Evolutionary conservation across 768 basidiomycete species (phyloP).

Genomic region (Hericium alpestre): DNA sequence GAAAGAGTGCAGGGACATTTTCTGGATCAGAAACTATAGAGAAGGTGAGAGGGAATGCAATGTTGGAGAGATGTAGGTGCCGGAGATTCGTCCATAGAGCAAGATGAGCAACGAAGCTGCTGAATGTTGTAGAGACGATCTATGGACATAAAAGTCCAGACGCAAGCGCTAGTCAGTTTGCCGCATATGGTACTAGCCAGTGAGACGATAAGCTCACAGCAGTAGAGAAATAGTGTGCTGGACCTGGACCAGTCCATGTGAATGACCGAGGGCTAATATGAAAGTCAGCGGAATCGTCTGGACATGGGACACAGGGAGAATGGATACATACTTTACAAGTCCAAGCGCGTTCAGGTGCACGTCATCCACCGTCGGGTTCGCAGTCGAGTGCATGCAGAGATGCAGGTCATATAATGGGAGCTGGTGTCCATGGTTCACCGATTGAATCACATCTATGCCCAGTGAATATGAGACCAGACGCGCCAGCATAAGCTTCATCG

Average conservation of each 20-base stretch:
- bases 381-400: conserved; percentile 31
- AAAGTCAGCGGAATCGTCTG: neutral
- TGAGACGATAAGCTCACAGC: conserved; percentile 32
- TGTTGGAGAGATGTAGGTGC: conserved; percentile 36
- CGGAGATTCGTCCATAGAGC: conserved; percentile 33
- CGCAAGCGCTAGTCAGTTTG: neutral
- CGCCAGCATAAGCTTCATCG: conserved; percentile 3
- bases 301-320: neutral
- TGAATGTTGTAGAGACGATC: conserved; percentile 33
- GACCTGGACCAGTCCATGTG: conserved; percentile 51
- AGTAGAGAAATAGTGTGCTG: conserved; percentile 51
- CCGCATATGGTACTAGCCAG: neutral
- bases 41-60: neutral
- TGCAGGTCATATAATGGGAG: conserved; percentile 21
- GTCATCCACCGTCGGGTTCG: conserved; percentile 20
- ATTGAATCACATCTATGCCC: neutral
- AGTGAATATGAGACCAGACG: neutral
- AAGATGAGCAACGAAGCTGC: conserved; percentile 30
- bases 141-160: conserved; percentile 11
- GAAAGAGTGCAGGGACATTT: conserved; percentile 20
- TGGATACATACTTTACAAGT: conserved; percentile 25
- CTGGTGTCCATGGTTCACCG: too few species aligned
- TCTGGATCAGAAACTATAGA: neutral
- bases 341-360: conserved; percentile 21
- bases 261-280: conserved; percentile 33